Base-by-base conservation (phyloP, 768 basidiomycete genomes). In the Thelephora aurantiotincta region DNA sequence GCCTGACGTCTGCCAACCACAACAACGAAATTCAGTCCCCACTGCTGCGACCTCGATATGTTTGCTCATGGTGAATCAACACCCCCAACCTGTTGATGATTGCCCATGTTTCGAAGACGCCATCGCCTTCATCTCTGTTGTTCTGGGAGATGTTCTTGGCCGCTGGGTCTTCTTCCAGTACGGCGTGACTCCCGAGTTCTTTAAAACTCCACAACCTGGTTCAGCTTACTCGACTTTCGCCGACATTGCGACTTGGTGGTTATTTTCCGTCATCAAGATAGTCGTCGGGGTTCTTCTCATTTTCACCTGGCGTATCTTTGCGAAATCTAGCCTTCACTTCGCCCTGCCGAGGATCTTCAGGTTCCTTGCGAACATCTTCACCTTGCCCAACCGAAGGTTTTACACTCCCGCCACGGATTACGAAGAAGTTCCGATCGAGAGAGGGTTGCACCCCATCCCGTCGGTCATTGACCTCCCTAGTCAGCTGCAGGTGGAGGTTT, bases 51-150 rank as follows among this genome's bases (percentile, higher is more conserved):
- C 82, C 22, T 72, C 79, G 0, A 51, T 84, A n/a, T 78, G 75
- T 48, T 65, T 90, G 12, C 65, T 86, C 4, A 65, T 84, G 16
- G 81, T 93, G n/a, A 82, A 91, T 57, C 78, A 86, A 51, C 90
- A 93, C 57, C 91, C 93, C 0, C 84, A 93, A 54, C 94, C 94
- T 0, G 86, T 94, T 7, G 93, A 98, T 49, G 90, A 94, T 56
- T 97, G 94, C 54, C 94, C 94, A 2, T 97, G 94, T 63, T 99
- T 96, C 63, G 94, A 96, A 59, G 94, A 98, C 57, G 89, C 93
- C 2, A 93, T 97, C 45, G 91, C 94, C 0, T 83, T 92, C 53
- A 65, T 85, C n/a, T 81, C 86, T 20, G 91, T 91, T 36, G 70
- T 87, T 14, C 68, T 84, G 33, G 94, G 94, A n/a, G 67, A 71